Evolutionary conservation across 257 asterid species (phyloP).

Genomic region (Salvia splendens): DNA sequence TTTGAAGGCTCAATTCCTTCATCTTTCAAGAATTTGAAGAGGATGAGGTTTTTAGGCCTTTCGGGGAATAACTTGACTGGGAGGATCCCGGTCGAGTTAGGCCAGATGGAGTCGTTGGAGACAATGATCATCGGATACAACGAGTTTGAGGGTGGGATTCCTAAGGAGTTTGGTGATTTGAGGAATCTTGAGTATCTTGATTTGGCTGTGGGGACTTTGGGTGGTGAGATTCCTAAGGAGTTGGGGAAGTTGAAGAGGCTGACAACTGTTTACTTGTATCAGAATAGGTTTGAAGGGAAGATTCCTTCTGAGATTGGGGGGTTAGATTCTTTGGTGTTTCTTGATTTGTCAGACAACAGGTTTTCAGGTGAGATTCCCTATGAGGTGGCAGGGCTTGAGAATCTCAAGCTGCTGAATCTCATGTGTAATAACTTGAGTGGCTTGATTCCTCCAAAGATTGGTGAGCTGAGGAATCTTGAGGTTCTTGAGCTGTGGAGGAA

Average conservation of each 20-base stretch:
- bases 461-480: constrained; percentile 53
- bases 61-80: constrained; percentile 80
- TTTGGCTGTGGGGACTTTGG: constrained; percentile 65
- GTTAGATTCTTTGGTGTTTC: constrained; percentile 43
- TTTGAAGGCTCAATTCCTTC: constrained; percentile 72
- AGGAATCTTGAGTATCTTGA: constrained; percentile 64
- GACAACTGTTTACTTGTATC: constrained; percentile 57
- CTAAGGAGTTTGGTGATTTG: constrained; percentile 64
- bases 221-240: constrained; percentile 61
- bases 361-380: constrained; percentile 62
- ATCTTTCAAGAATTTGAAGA: constrained; percentile 53
- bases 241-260: constrained; percentile 58
- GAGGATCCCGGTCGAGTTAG: constrained; percentile 58
- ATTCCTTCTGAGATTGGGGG: constrained; percentile 71
- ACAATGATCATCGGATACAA: constrained; percentile 66
- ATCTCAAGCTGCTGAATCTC: constrained; percentile 69
- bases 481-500: constrained; percentile 73
- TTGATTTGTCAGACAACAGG: constrained; percentile 68
- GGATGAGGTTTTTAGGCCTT: constrained; percentile 64
- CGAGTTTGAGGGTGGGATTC: constrained; percentile 65
- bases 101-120: constrained; percentile 54
- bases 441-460: constrained; percentile 49
- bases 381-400: constrained; percentile 53
- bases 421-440: constrained; percentile 67
- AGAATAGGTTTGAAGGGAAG: constrained; percentile 55